phyloP scores from a whole-genome alignment of 768 basidiomycete genomes.

The Candolleomyces aberdarensis region DNA sequence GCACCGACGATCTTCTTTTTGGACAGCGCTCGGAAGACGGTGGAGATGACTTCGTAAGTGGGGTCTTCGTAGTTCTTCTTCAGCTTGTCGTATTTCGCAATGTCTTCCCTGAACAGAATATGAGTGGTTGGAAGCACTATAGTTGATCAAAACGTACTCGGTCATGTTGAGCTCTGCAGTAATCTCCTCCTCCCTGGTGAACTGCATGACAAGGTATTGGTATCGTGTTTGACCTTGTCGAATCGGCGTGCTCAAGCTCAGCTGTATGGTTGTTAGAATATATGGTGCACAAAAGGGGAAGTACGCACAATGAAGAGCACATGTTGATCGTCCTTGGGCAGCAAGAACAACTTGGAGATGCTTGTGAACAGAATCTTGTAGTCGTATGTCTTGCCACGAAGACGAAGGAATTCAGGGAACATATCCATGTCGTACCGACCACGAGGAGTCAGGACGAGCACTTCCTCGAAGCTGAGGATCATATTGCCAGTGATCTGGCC shows the following conservation, averaged over 20 bases:
- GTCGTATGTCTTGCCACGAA: constrained; percentile 99
- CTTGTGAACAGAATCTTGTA: constrained; percentile 93
- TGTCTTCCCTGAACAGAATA: constrained; percentile 55
- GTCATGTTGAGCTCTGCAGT: constrained; percentile 92
- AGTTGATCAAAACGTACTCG: constrained; percentile 56
- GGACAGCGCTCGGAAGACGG: constrained; percentile 87
- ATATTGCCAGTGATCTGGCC: constrained; percentile 89
- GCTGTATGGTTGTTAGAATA: constrained; percentile 36
- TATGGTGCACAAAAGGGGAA: not conserved
- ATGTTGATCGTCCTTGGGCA: constrained; percentile 96
- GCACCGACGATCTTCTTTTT: constrained; percentile 90
- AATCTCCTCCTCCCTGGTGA: constrained; percentile 94
- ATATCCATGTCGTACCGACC: constrained; percentile 98
- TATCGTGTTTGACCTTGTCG: constrained; percentile 98
- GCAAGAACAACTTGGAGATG: constrained; percentile 84
- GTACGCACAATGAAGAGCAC: constrained; percentile 86
- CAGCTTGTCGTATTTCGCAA: constrained; percentile 75
- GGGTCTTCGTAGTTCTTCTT: constrained; percentile 95
- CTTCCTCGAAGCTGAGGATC: constrained; percentile 92
- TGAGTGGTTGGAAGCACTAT: constrained; percentile 4
- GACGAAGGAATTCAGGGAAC: constrained; percentile 89
- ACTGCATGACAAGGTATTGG: constrained; percentile 98
- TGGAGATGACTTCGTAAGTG: constrained; percentile 92
- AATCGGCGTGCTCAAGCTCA: constrained; percentile 90
- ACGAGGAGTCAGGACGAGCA: constrained; percentile 91